Evolutionary conservation across 2,329 filamentous ascomycete genomes (phyloP), one percentile per base, ranked within the genome.

Genomic region (Pseudogymnoascus sp.): DNA sequence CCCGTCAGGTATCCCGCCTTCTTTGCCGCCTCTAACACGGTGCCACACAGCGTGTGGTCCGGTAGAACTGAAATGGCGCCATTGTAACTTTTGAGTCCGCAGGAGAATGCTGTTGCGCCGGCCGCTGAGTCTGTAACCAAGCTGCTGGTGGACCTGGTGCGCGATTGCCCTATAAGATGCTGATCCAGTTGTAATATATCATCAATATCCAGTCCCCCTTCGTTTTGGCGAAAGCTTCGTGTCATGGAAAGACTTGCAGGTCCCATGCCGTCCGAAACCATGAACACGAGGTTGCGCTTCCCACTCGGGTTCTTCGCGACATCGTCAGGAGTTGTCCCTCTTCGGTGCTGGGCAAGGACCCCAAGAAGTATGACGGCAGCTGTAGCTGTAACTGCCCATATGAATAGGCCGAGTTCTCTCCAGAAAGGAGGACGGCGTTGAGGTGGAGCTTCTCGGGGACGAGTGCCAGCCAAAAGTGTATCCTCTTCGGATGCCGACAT

Each of bases 181-280:
- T 87, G 79, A 72, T 99, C 94, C 57, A 99, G 81, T 1, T 85
- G 80, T 57, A 99, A 79, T 15, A 85, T 85, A 68, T 96, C 84
- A 67, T 86, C 82, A 65, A 82, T 82, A 0, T 89, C 85, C n/a
- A 95, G 78, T 4, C 80, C 83, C 37, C 89, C 81, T 59, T 85
- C 79, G 66, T 86, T 82, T 73, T 99, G 94, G 65, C 89, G 84
- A 76, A 88, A 99, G 70, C 85, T 89, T 60, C 94, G 82, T 5
- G 94, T 96, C 71, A 99, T 74, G 23, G 88, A 88, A 59, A 99
- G 79, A 67, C 90, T 92, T 7, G 94, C 90, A 6, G 94, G 94
- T 0, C 94, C 94, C 94, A 99, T 99, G 69, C 94, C 94, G 72
- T 99, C 94, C 0, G 90, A 96, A 35, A 99, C 92, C 94, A 99